These are phyloP conservation scores for Leucocoprinus birnbaumii DNA, from an alignment of 768 basidiomycete species.

Conservation along the genomic window DNA sequence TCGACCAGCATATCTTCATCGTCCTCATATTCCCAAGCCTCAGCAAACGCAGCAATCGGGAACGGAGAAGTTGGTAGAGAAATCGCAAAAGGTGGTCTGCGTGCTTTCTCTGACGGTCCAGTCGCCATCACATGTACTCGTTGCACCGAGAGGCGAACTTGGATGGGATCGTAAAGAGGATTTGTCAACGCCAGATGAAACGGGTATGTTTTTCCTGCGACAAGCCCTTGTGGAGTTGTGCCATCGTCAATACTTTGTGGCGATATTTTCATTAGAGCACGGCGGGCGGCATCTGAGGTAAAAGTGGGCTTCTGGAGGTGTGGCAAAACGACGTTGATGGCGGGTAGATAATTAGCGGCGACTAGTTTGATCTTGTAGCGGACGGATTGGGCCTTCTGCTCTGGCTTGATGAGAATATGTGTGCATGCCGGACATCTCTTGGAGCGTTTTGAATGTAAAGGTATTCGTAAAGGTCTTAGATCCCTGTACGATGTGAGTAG, in stretches of 20 bases:
- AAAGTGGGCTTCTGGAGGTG: constrained; percentile 42
- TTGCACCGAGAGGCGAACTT: constrained; percentile 82
- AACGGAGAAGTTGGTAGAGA: constrained; percentile 78
- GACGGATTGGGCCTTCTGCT: constrained; percentile 92
- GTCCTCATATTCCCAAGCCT: constrained; percentile 98
- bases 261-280: constrained; percentile 35
- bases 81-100: constrained; percentile 74
- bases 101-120: constrained; percentile 50
- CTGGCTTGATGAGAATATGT: constrained; percentile 97
- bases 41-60: constrained; percentile 85
- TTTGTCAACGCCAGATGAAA: constrained; percentile 93
- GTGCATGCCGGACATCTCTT: constrained; percentile 94
- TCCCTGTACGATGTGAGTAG: constrained; percentile 46
- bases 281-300: constrained; percentile 35
- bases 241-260: constrained; percentile 39
- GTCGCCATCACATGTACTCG: constrained; percentile 52
- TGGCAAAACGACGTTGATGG: constrained; percentile 72
- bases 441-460: constrained; percentile 88
- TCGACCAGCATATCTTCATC: constrained; percentile 85
- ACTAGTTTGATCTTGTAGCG: constrained; percentile 98
- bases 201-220: constrained; percentile 78
- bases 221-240: constrained; percentile 39
- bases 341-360: constrained; percentile 91
- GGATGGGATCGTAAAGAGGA: constrained; percentile 93
- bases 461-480: constrained; percentile 85